These are phyloP conservation scores for Anthracocystis panici-leucophaei DNA, from an alignment of 1,284 basidiomycete species.

Conservation along the genomic window DNA sequence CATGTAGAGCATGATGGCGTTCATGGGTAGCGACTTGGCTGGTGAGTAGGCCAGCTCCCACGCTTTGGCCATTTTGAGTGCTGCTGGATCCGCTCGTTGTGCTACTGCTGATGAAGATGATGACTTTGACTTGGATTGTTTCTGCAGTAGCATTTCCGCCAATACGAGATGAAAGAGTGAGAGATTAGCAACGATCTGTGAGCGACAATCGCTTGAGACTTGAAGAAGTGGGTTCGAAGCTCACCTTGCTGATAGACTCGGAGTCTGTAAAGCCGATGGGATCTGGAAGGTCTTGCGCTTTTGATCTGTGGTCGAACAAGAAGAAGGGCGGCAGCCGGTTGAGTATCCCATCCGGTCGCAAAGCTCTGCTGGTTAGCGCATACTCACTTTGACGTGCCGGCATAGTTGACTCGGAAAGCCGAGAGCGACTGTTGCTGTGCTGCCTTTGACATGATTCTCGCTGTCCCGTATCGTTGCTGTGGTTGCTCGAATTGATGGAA, in stretches of 20 bases:
- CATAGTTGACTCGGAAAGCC: constrained; percentile 45
- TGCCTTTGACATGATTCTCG: constrained; percentile 14
- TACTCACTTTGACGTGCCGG: constrained; percentile 41
- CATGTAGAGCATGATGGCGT: constrained; percentile 69
- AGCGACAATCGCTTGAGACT: not conserved
- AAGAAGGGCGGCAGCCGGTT: not conserved
- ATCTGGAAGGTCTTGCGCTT: constrained; percentile 29
- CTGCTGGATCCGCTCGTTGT: constrained; percentile 50
- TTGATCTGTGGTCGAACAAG: constrained; percentile 14
- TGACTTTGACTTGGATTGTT: constrained; percentile 37
- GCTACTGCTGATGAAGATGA: constrained; percentile 15
- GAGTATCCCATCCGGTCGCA: not conserved
- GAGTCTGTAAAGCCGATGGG: constrained; percentile 42
- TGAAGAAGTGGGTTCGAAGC: not conserved
- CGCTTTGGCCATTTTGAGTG: constrained; percentile 62
- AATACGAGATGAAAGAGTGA: not conserved
- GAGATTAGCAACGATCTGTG: not conserved
- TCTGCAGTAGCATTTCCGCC: constrained; percentile 9
- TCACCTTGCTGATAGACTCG: constrained; percentile 42
- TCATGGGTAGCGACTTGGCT: constrained; percentile 66
- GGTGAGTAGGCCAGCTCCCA: constrained; percentile 67
- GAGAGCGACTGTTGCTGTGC: constrained; percentile 34
- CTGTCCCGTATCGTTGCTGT: not conserved
- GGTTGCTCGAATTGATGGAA: constrained; percentile 1
- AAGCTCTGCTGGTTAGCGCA: not conserved